Conservation (phyloP, 208 protist species). For the Endotrypanum monterogeii region DNA sequence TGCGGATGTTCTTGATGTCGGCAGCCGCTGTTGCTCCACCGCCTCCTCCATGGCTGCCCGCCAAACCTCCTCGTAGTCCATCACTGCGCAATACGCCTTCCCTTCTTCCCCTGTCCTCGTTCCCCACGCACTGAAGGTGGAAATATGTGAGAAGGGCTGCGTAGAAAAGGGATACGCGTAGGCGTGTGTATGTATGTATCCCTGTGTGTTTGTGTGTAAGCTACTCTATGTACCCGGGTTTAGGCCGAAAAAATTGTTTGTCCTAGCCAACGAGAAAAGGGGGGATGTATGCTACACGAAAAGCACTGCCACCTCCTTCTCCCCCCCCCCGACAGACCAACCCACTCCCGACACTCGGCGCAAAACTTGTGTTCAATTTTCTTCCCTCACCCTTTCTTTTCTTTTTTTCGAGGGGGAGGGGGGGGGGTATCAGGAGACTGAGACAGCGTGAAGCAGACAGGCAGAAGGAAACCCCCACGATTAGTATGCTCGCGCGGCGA, state of each 20-base stretch:
- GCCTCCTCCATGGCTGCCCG: constrained; percentile 28
- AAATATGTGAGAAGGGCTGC: not conserved
- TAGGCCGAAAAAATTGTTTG: not conserved
- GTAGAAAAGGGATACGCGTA: not conserved
- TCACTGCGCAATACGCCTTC: not conserved
- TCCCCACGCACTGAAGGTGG: not conserved
- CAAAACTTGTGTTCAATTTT: too few species aligned
- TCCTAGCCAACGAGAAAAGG: too few species aligned
- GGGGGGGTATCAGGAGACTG: too few species aligned
- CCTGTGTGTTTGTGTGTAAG: constrained; percentile 5
- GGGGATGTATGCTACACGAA: too few species aligned
- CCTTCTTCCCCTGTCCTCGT: not conserved
- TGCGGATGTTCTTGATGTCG: not conserved
- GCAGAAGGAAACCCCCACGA: too few species aligned
- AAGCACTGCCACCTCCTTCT: too few species aligned
- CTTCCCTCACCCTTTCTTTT: too few species aligned
- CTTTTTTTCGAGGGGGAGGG: too few species aligned
- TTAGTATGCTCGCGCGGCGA: too few species aligned
- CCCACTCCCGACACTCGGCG: too few species aligned
- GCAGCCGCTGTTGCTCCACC: not conserved
- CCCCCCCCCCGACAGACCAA: too few species aligned
- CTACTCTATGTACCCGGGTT: not conserved
- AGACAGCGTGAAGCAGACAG: too few species aligned
- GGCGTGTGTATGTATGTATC: constrained; percentile 5
- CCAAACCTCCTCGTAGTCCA: constrained; percentile 32